Base-by-base conservation (phyloP, 1,284 basidiomycete genomes). In the Bjerkandera adusta region DNA sequence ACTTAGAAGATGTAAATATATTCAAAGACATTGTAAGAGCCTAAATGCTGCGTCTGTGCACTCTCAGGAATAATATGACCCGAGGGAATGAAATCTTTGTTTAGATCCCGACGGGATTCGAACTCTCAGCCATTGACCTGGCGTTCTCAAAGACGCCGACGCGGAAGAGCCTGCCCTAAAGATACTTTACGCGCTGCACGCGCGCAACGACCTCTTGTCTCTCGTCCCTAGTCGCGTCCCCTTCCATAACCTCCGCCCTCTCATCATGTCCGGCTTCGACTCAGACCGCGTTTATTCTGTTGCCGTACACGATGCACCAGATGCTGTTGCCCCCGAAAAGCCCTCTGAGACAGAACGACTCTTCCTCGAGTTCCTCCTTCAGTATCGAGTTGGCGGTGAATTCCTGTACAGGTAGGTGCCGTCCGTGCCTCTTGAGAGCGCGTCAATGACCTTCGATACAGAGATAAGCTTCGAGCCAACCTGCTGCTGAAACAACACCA, bases 391-490 rank as follows among this genome's bases (percentile, higher is more conserved):
- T 36, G 90, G 89, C 8, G 87, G 87, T 55, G 87, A 92, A 59
- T 97, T 93, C 69, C 80, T 90, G 50, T 97, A 97, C 70, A 79
- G 92, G 92, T 78, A 34, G 35, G 46, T 71, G n/a, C 18, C 16
- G 3, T 43, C 30, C 10, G 18, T 21, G 38, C 15, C 22, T 12
- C 26, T 29, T 26, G 33, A 42, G 40, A 49, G 20, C 42, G 20
- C 13, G 16, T 18, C 42, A 49, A 45, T 47, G 25, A 43, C 22
- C 24, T 51, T 13, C 49, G 35, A 29, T 55, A 49, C 56, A 94
- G 93, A 59, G 96, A 99, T 63, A 89, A 90, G 52, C 75, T 99
- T 35, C 81, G 95, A 16, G 90, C 85, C 37, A 97, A 95, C 60
- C 68, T 98, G 30, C 77, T 99, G 12, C 70, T 97, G 50, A 95